Percentiles rank a stretch among this genome's conserved stretches.
Conservation (phyloP, 805 yeast genomes). For the Peterozyma xylosa region DNA sequence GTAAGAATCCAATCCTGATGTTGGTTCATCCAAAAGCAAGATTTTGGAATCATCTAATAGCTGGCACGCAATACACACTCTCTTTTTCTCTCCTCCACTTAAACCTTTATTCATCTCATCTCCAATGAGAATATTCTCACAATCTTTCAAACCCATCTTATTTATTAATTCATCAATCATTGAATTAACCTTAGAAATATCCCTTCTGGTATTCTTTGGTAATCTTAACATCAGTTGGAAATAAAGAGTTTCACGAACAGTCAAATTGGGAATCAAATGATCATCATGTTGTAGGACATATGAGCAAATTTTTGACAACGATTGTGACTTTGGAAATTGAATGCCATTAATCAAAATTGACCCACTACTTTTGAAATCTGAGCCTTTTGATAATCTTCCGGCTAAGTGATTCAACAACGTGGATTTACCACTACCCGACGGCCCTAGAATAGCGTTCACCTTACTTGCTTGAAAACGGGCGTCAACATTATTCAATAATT, state of each 20-base stretch:
- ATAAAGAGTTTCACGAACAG: constrained; percentile 69
- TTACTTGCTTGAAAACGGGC: constrained; percentile 48
- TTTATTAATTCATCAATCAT: constrained; percentile 52
- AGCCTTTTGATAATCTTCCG: constrained; percentile 35
- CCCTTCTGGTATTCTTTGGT: constrained; percentile 28
- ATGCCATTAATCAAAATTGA: constrained; percentile 32
- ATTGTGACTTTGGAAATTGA: constrained; percentile 21
- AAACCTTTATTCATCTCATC: constrained; percentile 54
- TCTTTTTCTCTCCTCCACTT: constrained; percentile 75
- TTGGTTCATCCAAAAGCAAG: constrained; percentile 77
- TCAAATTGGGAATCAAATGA: constrained; percentile 58
- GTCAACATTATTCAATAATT: constrained; percentile 35
- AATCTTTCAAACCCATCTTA: constrained; percentile 63
- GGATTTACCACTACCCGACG: constrained; percentile 76
- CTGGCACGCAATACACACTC: constrained; percentile 79
- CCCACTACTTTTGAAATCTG: constrained; percentile 27
- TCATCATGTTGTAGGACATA: constrained; percentile 82
- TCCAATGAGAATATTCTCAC: constrained; percentile 70
- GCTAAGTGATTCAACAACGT: constrained; percentile 59
- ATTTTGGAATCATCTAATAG: constrained; percentile 65
- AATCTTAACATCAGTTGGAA: constrained; percentile 68
- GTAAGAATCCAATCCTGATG: constrained; percentile 80
- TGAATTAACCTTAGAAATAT: constrained; percentile 29
- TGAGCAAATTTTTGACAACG: constrained; percentile 43
- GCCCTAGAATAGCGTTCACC: constrained; percentile 72